Evolutionary conservation across 1,139 yeast species (phyloP), one percentile per base, ranked within the genome.

Genomic region (Eremothecium sinecaudum): DNA sequence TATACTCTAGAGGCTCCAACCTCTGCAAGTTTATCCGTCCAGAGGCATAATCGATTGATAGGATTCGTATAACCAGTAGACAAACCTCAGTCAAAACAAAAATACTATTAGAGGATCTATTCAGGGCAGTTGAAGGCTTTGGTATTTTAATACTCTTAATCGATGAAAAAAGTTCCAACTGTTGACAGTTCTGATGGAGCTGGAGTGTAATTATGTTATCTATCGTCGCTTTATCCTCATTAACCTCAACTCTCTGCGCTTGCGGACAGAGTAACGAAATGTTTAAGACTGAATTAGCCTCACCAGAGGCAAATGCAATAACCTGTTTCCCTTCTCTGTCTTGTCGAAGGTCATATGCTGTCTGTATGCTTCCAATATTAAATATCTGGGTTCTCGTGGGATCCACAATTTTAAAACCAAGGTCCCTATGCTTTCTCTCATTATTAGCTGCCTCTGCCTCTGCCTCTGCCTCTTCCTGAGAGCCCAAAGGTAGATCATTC

Each of bases 31-130:
- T 33, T 7, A 52, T 42, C 16, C 28, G 24, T n/a, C 33, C 26
- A 2, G 38, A 33, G 10, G 29, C 35, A 5, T 31, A 15, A 24
- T 43, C 42, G n/a, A 50, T 30, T 12, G 37, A 39, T 11, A 42
- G 44, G 24, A 55, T 32, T 30, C 44, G 46, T 9, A 53, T 33
- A 5, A 53, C 29, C 14, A 40, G 41, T 6, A 54, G 33, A 4
- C 48, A 38, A 18, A 37, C 45, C n/a, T 47, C 50, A 2, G 60
- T 53, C 7, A 55, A 32, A 3, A 51, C 43, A 1, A 48, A 56
- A 4, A 55, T 32, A 7, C 41, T 24, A 38, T 53, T 52, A n/a
- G 56, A 38, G 19, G 33, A 32, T 24, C 51, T 42, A 11, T 46
- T 45, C 18, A 47, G 32, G 19, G 42, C 28, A 8, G 42, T 27